These are phyloP conservation scores for Omphalotus guepiniiformis DNA, from an alignment of 768 basidiomycete genomes.

Conservation along the genomic window DNA sequence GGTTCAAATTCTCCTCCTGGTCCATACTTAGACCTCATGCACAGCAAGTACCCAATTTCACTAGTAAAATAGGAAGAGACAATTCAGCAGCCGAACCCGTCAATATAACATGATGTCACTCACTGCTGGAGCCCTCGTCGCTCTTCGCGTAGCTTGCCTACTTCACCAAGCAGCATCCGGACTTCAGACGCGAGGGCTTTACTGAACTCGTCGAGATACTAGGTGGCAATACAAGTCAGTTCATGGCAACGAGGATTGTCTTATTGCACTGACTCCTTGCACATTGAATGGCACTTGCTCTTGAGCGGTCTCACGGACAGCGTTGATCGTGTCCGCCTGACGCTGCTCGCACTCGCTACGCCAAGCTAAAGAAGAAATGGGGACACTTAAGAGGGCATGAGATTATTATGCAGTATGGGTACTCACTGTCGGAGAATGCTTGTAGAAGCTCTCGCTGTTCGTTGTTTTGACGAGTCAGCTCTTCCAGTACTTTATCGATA, in stretches of 20 bases:
- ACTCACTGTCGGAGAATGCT: constrained; percentile 53
- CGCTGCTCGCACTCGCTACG: constrained; percentile 60
- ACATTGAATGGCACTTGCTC: constrained; percentile 83
- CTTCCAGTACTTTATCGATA: constrained; percentile 56
- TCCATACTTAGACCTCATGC: constrained; percentile 70
- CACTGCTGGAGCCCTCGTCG: constrained; percentile 77
- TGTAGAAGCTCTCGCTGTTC: constrained; percentile 56
- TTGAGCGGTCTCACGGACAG: constrained; percentile 65
- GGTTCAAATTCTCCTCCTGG: constrained; percentile 85
- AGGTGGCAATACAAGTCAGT: background rate
- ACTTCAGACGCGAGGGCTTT: constrained; percentile 81
- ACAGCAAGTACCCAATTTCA: constrained; percentile 70
- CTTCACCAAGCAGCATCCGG: constrained; percentile 77
- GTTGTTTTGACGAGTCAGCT: constrained; percentile 52
- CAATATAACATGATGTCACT: constrained; percentile 36
- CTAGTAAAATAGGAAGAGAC: constrained; percentile 31
- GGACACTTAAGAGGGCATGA: constrained; percentile 10
- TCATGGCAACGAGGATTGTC: constrained; percentile 5
- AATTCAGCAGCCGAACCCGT: too few species aligned
- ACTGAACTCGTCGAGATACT: constrained; percentile 89
- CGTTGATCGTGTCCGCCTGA: constrained; percentile 62
- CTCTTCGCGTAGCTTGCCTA: constrained; percentile 79
- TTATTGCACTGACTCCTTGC: constrained; percentile 62
- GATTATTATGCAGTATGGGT: background rate
- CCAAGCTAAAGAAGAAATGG: constrained; percentile 45